These are phyloP conservation scores for Jimgerdemannia lactiflua DNA, from an alignment of 192 early-diverging fungal species.

Conservation along the genomic window DNA sequence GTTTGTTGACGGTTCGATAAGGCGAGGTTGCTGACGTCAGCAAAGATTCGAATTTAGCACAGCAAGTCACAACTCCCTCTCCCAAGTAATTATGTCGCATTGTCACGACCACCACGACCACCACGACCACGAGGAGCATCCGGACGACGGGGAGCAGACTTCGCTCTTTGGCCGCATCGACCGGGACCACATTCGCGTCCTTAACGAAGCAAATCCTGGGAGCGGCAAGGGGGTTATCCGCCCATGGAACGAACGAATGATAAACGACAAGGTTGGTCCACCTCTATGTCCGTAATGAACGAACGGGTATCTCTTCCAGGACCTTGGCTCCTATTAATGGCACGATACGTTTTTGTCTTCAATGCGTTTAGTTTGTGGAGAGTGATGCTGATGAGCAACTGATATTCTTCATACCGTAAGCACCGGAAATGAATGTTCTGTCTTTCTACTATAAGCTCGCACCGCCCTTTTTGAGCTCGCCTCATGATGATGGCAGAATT, in stretches of 20 bases:
- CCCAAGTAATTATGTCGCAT: too few relatives aligned
- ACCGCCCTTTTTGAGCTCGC: too few relatives aligned
- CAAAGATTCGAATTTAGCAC: too few relatives aligned
- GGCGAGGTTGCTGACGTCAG: too few relatives aligned
- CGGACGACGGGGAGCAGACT: constrained; percentile 59
- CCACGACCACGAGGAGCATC: constrained; percentile 68
- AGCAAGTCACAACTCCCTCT: too few relatives aligned
- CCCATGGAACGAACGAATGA: constrained; percentile 78
- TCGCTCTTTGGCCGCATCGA: constrained; percentile 79
- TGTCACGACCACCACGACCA: constrained; percentile 60
- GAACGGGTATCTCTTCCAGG: not conserved
- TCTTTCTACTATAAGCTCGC: too few relatives aligned
- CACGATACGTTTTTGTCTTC: constrained; percentile 2
- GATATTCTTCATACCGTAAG: constrained; percentile 84
- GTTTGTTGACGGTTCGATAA: too few relatives aligned
- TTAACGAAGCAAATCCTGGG: constrained; percentile 73
- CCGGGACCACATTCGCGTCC: constrained; percentile 69
- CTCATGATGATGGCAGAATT: too few relatives aligned
- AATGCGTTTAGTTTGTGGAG: constrained; percentile 54
- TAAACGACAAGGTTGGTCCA: constrained; percentile 55
- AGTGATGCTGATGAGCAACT: constrained; percentile 92
- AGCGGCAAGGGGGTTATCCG: constrained; percentile 78
- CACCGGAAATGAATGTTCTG: too few relatives aligned
- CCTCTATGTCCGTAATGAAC: not conserved
- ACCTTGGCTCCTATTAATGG: constrained; percentile 3